These are phyloP conservation scores for Symmetrospora coprosmae DNA, from an alignment of 768 basidiomycete genomes.

Conservation along the genomic window DNA sequence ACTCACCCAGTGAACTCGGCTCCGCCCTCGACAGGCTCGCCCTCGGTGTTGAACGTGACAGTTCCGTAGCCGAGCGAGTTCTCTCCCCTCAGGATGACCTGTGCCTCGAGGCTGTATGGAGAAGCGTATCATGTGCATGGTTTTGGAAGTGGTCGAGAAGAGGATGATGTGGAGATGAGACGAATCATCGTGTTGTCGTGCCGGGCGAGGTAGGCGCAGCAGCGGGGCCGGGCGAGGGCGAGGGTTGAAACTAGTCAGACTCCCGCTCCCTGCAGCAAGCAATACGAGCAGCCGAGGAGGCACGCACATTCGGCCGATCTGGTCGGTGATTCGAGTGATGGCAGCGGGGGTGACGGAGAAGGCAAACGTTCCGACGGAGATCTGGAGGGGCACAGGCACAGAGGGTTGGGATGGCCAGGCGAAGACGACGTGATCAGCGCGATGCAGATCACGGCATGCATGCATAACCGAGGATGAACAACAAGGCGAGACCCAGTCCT, in stretches of 20 bases:
- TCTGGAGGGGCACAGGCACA: not conserved
- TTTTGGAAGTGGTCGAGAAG: too few relatives aligned
- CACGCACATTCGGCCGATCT: slow-evolving; percentile 15
- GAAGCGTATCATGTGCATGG: not conserved
- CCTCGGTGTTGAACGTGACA: slow-evolving; percentile 61
- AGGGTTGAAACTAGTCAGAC: too few relatives aligned
- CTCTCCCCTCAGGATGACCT: slow-evolving; percentile 67
- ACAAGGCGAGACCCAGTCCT: too few relatives aligned
- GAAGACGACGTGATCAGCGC: not conserved
- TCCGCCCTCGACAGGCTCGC: slow-evolving; percentile 47
- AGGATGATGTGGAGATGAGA: too few relatives aligned
- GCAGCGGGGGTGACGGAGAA: not conserved
- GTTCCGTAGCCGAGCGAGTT: slow-evolving; percentile 85
- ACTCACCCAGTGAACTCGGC: slow-evolving; percentile 9
- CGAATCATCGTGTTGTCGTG: too few relatives aligned
- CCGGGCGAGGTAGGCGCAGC: too few relatives aligned
- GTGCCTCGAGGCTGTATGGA: slow-evolving; percentile 54
- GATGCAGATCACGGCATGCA: too few relatives aligned
- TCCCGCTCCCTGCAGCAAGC: too few relatives aligned
- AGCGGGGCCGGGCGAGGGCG: too few relatives aligned
- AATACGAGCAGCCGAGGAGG: too few relatives aligned
- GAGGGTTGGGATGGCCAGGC: not conserved
- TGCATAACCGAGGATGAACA: too few relatives aligned
- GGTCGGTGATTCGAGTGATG: slow-evolving; percentile 1
- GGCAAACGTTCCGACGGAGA: slow-evolving; percentile 9